Evolutionary conservation across 1,284 basidiomycete species (phyloP).

Genomic region (Ganoderma multipileum): DNA sequence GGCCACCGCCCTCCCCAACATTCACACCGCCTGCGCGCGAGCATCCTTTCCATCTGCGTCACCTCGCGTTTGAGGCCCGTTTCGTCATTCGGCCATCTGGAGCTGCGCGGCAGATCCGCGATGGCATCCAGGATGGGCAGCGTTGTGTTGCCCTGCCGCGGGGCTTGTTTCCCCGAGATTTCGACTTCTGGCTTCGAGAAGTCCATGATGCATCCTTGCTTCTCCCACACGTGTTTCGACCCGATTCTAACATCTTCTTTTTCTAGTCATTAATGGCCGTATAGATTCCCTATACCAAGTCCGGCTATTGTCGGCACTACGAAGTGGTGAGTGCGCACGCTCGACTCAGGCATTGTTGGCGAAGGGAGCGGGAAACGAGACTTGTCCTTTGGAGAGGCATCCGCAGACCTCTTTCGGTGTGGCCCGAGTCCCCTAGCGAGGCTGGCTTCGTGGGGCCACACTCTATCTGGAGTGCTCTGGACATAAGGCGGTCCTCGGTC

Average conservation of each 20-base stretch:
- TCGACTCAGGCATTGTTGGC: background rate
- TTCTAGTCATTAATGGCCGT: conserved; percentile 16
- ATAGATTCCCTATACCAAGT: conserved; percentile 79
- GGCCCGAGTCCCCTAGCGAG: too few relatives aligned
- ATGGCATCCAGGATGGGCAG: background rate
- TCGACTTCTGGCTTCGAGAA: conserved; percentile 4
- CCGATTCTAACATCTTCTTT: background rate
- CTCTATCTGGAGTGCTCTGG: too few relatives aligned
- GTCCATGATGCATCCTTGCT: background rate
- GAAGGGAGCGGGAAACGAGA: too few relatives aligned
- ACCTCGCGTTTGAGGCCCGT: background rate
- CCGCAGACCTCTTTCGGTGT: too few relatives aligned
- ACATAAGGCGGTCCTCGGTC: too few relatives aligned
- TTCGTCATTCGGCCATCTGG: background rate
- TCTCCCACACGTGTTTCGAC: background rate
- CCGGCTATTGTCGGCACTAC: conserved; percentile 80
- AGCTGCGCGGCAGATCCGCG: background rate
- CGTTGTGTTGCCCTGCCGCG: too few relatives aligned
- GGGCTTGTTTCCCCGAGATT: background rate
- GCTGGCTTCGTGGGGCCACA: too few relatives aligned
- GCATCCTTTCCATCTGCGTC: background rate
- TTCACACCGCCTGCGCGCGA: conserved; percentile 7
- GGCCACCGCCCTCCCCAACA: background rate
- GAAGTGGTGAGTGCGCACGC: conserved; percentile 52
- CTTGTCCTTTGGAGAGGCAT: too few relatives aligned